Percentiles rank a stretch among this genome's conserved stretches.
Evolutionary conservation across 106 monocot genomes (phyloP).

Genomic region (Posidonia australis): DNA sequence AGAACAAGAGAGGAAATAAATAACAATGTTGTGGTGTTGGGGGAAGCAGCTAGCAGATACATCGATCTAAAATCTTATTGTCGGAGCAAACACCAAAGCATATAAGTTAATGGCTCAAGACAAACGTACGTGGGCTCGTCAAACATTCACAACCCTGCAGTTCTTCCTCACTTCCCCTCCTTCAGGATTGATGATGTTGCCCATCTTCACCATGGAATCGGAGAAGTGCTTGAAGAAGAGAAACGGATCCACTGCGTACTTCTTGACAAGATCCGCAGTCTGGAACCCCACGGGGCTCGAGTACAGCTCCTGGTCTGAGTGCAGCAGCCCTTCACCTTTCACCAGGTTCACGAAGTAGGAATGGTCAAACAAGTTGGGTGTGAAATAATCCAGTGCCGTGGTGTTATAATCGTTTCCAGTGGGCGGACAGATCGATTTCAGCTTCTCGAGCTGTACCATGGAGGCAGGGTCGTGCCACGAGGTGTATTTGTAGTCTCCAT

Average conservation of each 20-base stretch:
- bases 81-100: too few species aligned
- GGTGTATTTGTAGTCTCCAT: conserved; percentile 29
- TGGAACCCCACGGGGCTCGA: conserved; percentile 30
- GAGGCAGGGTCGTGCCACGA: conserved; percentile 6
- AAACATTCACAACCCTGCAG: conserved; percentile 61
- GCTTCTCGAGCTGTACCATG: conserved; percentile 1
- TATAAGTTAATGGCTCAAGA: too few species aligned
- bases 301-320: conserved; percentile 86
- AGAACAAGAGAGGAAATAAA: too few species aligned
- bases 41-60: too few species aligned
- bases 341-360: conserved; percentile 39
- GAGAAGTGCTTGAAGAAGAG: conserved; percentile 78
- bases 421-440: conserved; percentile 1
- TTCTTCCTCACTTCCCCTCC: conserved; percentile 83
- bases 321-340: conserved; percentile 59
- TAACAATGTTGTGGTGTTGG: too few species aligned
- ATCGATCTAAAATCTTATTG: too few species aligned
- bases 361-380: conserved; percentile 64
- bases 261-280: conserved; percentile 42
- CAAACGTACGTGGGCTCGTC: too few species aligned
- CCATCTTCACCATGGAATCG: conserved; percentile 89
- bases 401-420: conserved; percentile 35
- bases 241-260: conserved; percentile 35
- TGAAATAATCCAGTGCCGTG: conserved; percentile 42
- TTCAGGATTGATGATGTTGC: conserved; percentile 76